Evolutionary conservation across 1,284 basidiomycete genomes (phyloP).

Genomic region (Malassezia brasiliensis): DNA sequence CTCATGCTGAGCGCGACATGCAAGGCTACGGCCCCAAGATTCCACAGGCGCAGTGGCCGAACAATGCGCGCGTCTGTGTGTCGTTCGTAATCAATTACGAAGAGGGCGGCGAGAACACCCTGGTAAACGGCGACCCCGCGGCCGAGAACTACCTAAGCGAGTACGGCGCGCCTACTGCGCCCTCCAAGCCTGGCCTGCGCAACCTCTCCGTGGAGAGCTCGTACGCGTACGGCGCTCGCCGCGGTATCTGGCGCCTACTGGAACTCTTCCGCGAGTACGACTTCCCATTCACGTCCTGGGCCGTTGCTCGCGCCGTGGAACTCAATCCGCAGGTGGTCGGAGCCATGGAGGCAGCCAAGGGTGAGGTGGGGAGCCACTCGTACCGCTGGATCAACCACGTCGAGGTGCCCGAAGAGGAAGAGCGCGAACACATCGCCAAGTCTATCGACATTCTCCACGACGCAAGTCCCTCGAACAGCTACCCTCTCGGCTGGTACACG

Average conservation of each 20-base stretch:
- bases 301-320: constrained; percentile 48
- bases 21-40: constrained; percentile 48
- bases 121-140: constrained; percentile 42
- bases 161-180: constrained; percentile 33
- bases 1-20: constrained; percentile 30
- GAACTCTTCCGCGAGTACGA: constrained; percentile 45
- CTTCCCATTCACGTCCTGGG: constrained; percentile 45
- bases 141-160: constrained; percentile 46
- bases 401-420: constrained; percentile 37
- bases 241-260: constrained; percentile 49
- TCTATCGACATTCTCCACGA: constrained; percentile 45
- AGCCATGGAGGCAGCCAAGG: constrained; percentile 42
- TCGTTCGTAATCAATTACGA: constrained; percentile 50
- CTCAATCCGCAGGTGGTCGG: constrained; percentile 45
- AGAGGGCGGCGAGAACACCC: constrained; percentile 48
- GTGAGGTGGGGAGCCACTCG: constrained; percentile 48
- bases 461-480: constrained; percentile 29
- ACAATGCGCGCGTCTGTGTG: constrained; percentile 47
- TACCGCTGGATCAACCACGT: constrained; percentile 49
- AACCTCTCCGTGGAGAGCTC: constrained; percentile 48
- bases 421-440: constrained; percentile 40
- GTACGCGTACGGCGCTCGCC: constrained; percentile 49
- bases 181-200: constrained; percentile 27
- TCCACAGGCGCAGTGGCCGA: constrained; percentile 49
- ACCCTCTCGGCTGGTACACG: constrained; percentile 50